Evolutionary conservation across 192 early-diverging fungal species (phyloP).

Genomic region (Backusella westeae): DNA sequence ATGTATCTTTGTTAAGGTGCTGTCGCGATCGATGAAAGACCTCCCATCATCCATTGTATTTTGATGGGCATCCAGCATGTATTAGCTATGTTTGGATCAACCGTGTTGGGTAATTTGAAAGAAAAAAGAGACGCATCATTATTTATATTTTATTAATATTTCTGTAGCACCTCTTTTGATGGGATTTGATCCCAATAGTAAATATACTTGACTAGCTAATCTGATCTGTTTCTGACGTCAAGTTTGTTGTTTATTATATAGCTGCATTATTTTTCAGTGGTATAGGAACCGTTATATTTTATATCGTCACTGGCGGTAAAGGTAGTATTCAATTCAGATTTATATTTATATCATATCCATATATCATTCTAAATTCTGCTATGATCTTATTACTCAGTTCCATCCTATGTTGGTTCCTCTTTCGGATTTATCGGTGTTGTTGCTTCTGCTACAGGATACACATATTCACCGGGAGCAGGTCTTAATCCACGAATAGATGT

Average conservation of each 20-base stretch:
- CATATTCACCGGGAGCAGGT: slow-evolving; percentile 27
- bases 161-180: slow-evolving; percentile 35
- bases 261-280: slow-evolving; percentile 50
- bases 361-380: background rate
- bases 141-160: slow-evolving; percentile 6
- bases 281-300: slow-evolving; percentile 52
- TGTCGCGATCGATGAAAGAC: slow-evolving; percentile 37
- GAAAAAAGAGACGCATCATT: background rate
- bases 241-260: slow-evolving; percentile 10
- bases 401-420: slow-evolving; percentile 54
- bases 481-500: slow-evolving; percentile 41
- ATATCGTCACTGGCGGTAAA: slow-evolving; percentile 45
- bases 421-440: slow-evolving; percentile 55
- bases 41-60: slow-evolving; percentile 29
- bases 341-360: background rate
- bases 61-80: slow-evolving; percentile 51
- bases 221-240: background rate
- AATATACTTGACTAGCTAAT: background rate
- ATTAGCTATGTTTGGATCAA: slow-evolving; percentile 58
- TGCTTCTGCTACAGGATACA: slow-evolving; percentile 44
- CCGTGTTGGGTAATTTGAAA: slow-evolving; percentile 36
- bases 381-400: slow-evolving; percentile 17
- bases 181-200: slow-evolving; percentile 43
- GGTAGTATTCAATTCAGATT: background rate
- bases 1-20: slow-evolving; percentile 4